Evolutionary conservation across 129 eudicot species (phyloP).

Genomic region (Helichrysum umbraculigerum): DNA sequence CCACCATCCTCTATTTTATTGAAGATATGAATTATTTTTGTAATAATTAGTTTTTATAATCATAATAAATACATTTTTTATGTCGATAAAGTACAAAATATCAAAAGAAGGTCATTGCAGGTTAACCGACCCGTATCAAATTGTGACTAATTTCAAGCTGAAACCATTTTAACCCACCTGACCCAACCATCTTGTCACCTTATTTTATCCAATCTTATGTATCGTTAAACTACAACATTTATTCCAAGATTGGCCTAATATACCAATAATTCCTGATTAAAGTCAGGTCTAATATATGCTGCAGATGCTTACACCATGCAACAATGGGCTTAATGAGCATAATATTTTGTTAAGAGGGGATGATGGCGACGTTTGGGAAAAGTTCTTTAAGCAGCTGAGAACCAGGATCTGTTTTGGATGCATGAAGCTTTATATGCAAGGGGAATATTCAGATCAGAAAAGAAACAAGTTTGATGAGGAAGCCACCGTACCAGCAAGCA

Average conservation of each 20-base stretch:
- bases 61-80: too few species aligned
- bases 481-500: conserved; percentile 15
- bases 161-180: neutral
- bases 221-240: neutral
- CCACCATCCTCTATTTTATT: neutral
- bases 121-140: neutral
- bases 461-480: conserved; percentile 29
- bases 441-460: conserved; percentile 24
- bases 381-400: conserved; percentile 16
- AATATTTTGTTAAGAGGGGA: neutral
- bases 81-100: too few species aligned
- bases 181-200: neutral
- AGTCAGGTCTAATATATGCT: neutral
- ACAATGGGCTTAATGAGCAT: neutral
- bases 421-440: conserved; percentile 14
- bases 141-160: neutral
- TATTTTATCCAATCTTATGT: neutral
- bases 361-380: neutral
- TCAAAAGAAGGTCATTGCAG: neutral
- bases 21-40: neutral
- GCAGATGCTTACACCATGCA: neutral
- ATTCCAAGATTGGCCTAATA: neutral
- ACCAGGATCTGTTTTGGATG: conserved; percentile 18
- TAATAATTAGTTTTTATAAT: neutral
- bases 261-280: neutral